Conservation (phyloP, 1,284 basidiomycete species). For the Irpex lacteus region DNA sequence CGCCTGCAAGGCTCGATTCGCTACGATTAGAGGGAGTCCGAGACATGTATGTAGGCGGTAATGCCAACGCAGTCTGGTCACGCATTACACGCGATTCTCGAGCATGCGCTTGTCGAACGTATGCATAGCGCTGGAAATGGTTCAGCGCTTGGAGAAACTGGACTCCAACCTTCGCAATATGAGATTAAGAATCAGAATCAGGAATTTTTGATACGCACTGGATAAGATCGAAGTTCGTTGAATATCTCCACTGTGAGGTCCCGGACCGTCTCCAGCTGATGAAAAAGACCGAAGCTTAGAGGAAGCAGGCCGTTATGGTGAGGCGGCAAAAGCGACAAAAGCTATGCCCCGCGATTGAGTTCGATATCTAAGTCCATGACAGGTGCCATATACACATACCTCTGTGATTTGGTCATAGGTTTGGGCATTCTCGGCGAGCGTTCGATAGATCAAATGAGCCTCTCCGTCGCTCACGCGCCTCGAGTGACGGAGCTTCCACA, state of each 20-base stretch:
- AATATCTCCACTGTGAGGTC: conserved; percentile 83
- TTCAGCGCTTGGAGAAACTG: conserved; percentile 85
- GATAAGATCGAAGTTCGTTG: conserved; percentile 70
- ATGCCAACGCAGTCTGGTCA: conserved; percentile 37
- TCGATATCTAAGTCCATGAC: background rate
- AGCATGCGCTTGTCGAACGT: conserved; percentile 69
- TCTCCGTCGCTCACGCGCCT: conserved; percentile 64
- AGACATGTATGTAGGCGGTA: conserved; percentile 32
- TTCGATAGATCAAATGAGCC: conserved; percentile 72
- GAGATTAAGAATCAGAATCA: background rate
- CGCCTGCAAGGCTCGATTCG: conserved; percentile 41
- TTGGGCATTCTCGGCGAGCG: conserved; percentile 65
- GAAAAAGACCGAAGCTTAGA: conserved; percentile 87
- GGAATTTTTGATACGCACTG: conserved; percentile 50
- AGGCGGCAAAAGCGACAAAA: conserved; percentile 75
- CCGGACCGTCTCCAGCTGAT: conserved; percentile 74
- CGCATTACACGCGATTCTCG: conserved; percentile 44
- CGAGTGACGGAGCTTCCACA: conserved; percentile 62
- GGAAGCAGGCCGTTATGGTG: conserved; percentile 84
- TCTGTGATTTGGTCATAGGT: conserved; percentile 89
- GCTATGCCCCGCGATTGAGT: conserved; percentile 40
- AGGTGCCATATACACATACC: conserved; percentile 43
- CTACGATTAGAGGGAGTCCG: conserved; percentile 49
- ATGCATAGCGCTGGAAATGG: conserved; percentile 88
- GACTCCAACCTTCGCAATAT: conserved; percentile 67